Conservation (phyloP, 1,284 basidiomycete genomes). For the Puccinia hordei region DNA sequence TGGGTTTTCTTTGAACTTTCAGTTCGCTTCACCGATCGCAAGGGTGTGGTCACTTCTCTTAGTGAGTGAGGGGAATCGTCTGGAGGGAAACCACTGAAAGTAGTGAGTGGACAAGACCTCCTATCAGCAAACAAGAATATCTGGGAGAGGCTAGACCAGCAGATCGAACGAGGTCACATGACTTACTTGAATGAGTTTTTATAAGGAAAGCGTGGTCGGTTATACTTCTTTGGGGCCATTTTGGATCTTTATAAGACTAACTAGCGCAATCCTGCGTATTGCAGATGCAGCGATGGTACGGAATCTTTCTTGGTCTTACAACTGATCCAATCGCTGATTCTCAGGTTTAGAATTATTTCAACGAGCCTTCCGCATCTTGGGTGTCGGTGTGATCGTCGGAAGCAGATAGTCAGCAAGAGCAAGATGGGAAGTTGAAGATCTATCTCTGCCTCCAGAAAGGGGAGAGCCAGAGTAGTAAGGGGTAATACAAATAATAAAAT, state of each 20-base stretch:
- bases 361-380: background rate
- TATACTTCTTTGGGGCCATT: background rate
- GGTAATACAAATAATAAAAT: too few relatives aligned
- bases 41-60: background rate
- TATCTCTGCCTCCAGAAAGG: background rate
- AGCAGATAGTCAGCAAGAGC: background rate
- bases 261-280: slow-evolving; percentile 7
- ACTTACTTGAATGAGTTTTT: slow-evolving; percentile 22
- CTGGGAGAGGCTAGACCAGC: background rate
- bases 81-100: background rate
- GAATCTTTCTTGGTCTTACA: background rate
- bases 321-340: slow-evolving; percentile 6
- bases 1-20: background rate
- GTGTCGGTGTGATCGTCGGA: background rate
- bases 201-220: background rate
- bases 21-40: background rate
- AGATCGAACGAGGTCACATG: background rate
- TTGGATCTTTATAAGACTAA: background rate
- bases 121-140: background rate
- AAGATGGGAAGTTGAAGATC: slow-evolving; percentile 2
- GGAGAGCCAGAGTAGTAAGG: too few relatives aligned
- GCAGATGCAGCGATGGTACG: background rate
- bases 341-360: background rate
- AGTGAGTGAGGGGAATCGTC: background rate
- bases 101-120: background rate